phyloP scores from a whole-genome alignment of 2,329 filamentous ascomycete genomes.

The Bipolaris cookei region DNA sequence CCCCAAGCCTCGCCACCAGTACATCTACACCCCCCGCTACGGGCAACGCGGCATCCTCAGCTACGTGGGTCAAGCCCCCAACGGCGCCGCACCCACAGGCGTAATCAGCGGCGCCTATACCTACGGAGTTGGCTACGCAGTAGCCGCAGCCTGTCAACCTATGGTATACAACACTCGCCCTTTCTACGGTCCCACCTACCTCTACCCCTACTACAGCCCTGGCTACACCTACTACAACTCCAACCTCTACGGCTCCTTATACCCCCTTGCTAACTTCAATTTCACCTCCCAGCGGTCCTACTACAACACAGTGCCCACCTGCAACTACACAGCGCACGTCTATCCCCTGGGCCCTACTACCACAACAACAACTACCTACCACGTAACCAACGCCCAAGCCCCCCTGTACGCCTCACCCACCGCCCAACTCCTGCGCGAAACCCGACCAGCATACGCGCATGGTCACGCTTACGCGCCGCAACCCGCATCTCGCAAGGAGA shows the following conservation, averaged over 20 bases:
- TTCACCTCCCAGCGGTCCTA: constrained; percentile 41
- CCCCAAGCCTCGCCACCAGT: constrained; percentile 43
- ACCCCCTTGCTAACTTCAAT: constrained; percentile 47
- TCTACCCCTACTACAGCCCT: constrained; percentile 22
- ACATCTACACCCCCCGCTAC: constrained; percentile 39
- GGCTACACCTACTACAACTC: constrained; percentile 36
- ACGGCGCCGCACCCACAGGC: constrained; percentile 35
- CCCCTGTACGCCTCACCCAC: constrained; percentile 7
- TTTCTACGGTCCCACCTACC: constrained; percentile 25
- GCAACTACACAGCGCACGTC: constrained; percentile 33
- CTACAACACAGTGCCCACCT: constrained; percentile 34
- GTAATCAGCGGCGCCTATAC: constrained; percentile 26
- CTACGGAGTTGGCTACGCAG: constrained; percentile 23
- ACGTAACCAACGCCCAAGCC: constrained; percentile 34
- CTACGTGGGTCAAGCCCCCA: constrained; percentile 37
- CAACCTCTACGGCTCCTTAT: constrained; percentile 35
- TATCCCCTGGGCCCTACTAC: constrained; percentile 32
- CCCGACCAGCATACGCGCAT: constrained; percentile 22
- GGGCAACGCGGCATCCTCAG: constrained; percentile 38
- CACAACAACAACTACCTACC: constrained; percentile 33
- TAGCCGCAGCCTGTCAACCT: constrained; percentile 25
- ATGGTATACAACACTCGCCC: constrained; percentile 35
- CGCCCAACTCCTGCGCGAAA: constrained; percentile 16
- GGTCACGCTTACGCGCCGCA: constrained; percentile 5
- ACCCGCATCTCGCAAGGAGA: constrained; percentile 29